phyloP scores from a whole-genome alignment of 192 early-diverging fungal species.

The Jimgerdemannia lactiflua region DNA sequence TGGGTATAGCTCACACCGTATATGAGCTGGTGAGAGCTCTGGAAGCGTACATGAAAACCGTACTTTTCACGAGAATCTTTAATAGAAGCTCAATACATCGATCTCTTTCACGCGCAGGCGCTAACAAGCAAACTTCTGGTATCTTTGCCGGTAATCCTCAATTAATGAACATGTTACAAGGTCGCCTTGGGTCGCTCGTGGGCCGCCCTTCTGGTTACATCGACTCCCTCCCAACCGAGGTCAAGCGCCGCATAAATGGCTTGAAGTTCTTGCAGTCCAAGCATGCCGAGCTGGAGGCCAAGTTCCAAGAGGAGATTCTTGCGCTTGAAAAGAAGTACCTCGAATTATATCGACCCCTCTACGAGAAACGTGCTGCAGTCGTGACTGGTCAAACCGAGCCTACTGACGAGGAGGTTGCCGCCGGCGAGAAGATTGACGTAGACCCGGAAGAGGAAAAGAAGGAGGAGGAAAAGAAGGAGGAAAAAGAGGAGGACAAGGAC shows the following conservation, averaged over 20 bases:
- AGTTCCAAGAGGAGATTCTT: conserved; percentile 93
- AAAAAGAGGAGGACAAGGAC: conserved; percentile 45
- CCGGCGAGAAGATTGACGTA: conserved; percentile 59
- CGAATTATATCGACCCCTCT: conserved; percentile 81
- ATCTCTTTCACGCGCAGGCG: no score
- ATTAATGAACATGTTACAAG: conserved; percentile 72
- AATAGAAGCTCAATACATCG: no score
- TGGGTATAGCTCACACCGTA: no score
- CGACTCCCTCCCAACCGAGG: conserved; percentile 67
- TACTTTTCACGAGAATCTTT: no score
- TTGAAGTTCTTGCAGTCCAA: conserved; percentile 88
- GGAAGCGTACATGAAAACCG: no score
- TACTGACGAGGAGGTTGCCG: conserved; percentile 78
- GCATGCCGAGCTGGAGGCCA: conserved; percentile 78
- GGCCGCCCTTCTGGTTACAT: conserved; percentile 75
- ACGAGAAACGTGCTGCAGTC: conserved; percentile 81
- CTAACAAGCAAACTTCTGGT: conserved; percentile 8
- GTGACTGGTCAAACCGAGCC: conserved; percentile 85
- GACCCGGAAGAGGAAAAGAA: conserved; percentile 55
- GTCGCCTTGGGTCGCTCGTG: conserved; percentile 74
- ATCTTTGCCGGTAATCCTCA: conserved; percentile 54
- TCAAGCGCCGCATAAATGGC: conserved; percentile 84
- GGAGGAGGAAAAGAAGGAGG: conserved; percentile 41
- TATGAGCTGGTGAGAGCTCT: no score
- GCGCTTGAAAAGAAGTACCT: conserved; percentile 97